Evolutionary conservation across 2,329 filamentous ascomycete genomes (phyloP).

Genomic region (Colletotrichum sp.): DNA sequence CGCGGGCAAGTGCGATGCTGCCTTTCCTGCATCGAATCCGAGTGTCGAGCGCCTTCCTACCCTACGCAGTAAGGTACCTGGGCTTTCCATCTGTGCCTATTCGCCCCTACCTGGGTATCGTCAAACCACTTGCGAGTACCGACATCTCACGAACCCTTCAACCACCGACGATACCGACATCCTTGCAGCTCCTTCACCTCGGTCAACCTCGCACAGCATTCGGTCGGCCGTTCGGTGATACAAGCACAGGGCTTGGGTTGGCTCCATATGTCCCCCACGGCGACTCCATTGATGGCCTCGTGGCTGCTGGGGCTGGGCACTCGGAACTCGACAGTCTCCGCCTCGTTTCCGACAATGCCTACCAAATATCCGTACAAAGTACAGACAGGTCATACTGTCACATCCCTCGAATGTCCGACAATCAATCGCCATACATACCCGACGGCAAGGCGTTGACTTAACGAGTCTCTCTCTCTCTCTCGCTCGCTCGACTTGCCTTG

Average conservation of each 20-base stretch:
- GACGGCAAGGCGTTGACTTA: not conserved
- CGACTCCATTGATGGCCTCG: constrained; percentile 6
- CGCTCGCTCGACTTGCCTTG: not conserved
- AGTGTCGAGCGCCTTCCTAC: not conserved
- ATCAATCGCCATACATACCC: not conserved
- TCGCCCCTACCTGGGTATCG: not conserved
- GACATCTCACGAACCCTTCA: not conserved
- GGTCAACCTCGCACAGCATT: not conserved
- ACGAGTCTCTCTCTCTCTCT: not conserved
- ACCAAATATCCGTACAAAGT: not conserved
- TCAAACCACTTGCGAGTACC: not conserved
- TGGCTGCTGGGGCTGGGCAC: constrained; percentile 9
- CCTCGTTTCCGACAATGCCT: not conserved
- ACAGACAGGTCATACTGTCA: not conserved
- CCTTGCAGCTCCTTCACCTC: not conserved
- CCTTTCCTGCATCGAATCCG: not conserved
- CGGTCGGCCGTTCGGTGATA: not conserved
- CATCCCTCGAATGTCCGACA: not conserved
- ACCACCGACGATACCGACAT: not conserved
- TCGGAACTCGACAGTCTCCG: not conserved
- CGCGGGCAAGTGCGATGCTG: not conserved
- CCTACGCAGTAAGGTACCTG: not conserved
- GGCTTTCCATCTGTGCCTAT: not conserved
- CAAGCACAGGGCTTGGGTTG: not conserved
- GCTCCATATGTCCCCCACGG: not conserved